Evolutionary conservation across 2,329 filamentous ascomycete species (phyloP).

Genomic region (Macroventuria anomochaeta): DNA sequence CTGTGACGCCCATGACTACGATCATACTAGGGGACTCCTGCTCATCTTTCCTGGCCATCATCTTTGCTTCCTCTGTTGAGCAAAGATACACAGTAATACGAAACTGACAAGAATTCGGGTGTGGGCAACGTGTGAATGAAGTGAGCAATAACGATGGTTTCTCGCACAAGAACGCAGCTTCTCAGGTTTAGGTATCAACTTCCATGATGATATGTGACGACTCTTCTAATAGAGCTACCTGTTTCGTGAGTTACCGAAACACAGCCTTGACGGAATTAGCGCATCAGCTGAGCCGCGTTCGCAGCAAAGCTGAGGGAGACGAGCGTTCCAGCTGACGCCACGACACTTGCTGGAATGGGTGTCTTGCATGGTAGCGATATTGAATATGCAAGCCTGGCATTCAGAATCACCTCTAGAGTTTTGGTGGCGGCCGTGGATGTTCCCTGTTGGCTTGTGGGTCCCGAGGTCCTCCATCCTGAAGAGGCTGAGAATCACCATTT

Average conservation of each 20-base stretch:
- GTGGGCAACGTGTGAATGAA: too few relatives aligned
- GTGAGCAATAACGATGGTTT: too few relatives aligned
- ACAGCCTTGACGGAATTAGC: not conserved
- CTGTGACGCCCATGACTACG: slow-evolving; percentile 41
- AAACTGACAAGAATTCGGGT: too few relatives aligned
- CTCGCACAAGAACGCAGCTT: too few relatives aligned
- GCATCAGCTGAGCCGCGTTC: not conserved
- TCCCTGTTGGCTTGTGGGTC: not conserved
- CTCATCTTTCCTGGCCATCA: not conserved
- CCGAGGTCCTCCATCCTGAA: too few relatives aligned
- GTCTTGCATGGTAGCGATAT: not conserved
- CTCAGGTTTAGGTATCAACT: too few relatives aligned
- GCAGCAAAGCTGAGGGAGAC: not conserved
- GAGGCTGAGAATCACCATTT: not conserved
- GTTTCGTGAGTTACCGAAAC: not conserved
- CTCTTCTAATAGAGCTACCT: too few relatives aligned
- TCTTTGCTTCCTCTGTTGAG: not conserved
- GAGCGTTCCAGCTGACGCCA: not conserved
- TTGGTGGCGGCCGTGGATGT: not conserved
- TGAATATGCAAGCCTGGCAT: not conserved
- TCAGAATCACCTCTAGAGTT: not conserved
- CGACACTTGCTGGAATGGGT: not conserved
- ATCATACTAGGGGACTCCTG: slow-evolving; percentile 25
- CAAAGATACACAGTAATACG: too few relatives aligned
- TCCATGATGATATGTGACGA: too few relatives aligned